Percentiles rank a stretch among this genome's conserved stretches.
Evolutionary conservation across 371 early-diverging fungal species (phyloP).

Genomic region (Mortierella sp.): DNA sequence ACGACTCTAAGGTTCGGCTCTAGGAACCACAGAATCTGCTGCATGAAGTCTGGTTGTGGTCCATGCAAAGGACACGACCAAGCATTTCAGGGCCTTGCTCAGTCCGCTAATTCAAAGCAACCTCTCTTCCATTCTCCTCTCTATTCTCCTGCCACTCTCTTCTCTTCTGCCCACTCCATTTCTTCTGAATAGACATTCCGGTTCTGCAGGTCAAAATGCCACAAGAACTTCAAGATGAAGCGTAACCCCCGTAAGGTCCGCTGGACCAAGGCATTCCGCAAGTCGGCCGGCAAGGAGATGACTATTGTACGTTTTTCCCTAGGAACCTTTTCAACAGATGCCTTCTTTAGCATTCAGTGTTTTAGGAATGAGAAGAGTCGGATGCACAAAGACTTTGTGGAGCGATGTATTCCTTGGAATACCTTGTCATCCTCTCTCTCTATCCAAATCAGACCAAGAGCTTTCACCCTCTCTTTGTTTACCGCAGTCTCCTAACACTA

Average conservation of each 20-base stretch:
- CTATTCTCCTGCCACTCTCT: not conserved
- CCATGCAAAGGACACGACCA: no score
- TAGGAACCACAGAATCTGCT: not conserved
- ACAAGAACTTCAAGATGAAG: conserved; percentile 99
- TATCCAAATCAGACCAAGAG: not conserved
- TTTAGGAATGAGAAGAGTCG: no score
- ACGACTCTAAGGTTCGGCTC: conserved; percentile 89
- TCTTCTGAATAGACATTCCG: conserved; percentile 78
- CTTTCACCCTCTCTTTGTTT: conserved; percentile 6
- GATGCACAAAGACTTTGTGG: no score
- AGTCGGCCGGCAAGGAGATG: conserved; percentile 98
- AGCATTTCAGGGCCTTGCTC: no score
- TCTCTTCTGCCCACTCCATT: not conserved
- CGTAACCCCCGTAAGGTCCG: conserved; percentile 99
- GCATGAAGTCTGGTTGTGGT: not conserved
- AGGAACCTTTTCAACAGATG: not conserved
- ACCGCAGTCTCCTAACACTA: not conserved
- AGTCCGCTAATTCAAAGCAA: no score
- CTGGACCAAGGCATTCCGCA: conserved; percentile 99
- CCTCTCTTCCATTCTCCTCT: not conserved
- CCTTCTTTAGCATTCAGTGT: not conserved
- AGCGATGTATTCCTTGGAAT: not conserved
- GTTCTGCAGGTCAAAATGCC: conserved; percentile 99
- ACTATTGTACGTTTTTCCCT: conserved; percentile 80
- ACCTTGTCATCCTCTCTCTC: not conserved